Evolutionary conservation across 192 early-diverging fungal species (phyloP).

Genomic region (Allomyces macrogynus): DNA sequence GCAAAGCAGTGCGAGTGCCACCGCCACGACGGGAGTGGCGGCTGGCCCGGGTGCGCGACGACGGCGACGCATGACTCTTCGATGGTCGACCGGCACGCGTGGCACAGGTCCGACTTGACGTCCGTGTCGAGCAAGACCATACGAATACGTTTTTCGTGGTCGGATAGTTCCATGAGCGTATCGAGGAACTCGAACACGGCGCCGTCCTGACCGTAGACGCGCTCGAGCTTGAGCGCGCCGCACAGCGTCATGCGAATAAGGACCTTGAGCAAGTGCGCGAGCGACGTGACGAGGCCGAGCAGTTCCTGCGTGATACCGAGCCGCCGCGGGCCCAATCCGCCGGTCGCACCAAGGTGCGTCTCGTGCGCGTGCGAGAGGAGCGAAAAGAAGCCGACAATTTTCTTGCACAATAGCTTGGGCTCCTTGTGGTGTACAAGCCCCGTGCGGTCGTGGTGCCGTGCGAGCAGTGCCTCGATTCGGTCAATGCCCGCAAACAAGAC

Average conservation of each 20-base stretch:
- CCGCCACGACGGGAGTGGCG: conserved; percentile 24
- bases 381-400: conserved; percentile 87
- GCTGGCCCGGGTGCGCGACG: conserved; percentile 3
- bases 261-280: conserved; percentile 84
- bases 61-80: conserved; percentile 74
- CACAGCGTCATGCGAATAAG: conserved; percentile 72
- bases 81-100: conserved; percentile 48
- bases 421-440: conserved; percentile 30
- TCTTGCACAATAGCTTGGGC: conserved; percentile 88
- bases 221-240: conserved; percentile 51
- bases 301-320: conserved; percentile 63
- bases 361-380: conserved; percentile 51
- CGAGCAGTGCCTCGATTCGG: conserved; percentile 53
- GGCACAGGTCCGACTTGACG: conserved; percentile 63
- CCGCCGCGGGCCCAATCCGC: conserved; percentile 25
- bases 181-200: conserved; percentile 47
- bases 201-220: conserved; percentile 21
- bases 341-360: conserved; percentile 11
- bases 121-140: conserved; percentile 24
- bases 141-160: conserved; percentile 23
- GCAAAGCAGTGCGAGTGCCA: conserved; percentile 71
- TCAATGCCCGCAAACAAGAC: conserved; percentile 79
- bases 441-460: conserved; percentile 38
- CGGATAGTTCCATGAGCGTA: conserved; percentile 49
- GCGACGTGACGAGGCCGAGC: conserved; percentile 65